Conservation (phyloP, 345 rosid genomes). For the Boechera stricta region DNA sequence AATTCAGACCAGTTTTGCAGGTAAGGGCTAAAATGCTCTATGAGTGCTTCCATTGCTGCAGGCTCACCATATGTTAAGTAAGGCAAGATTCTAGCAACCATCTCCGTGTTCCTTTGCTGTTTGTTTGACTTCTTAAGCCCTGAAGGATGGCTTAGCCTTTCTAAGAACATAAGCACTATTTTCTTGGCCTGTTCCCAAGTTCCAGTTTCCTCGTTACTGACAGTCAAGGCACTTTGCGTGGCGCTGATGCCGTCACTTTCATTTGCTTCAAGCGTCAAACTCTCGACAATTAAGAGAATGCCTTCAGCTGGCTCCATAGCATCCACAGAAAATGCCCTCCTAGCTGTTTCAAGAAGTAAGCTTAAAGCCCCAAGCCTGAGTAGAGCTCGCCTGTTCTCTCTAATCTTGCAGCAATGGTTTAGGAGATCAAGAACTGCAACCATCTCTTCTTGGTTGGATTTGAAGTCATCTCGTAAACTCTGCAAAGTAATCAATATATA, state of each 20-base stretch:
- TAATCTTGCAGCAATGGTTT: conserved; percentile 96
- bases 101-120: conserved; percentile 98
- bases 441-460: conserved; percentile 92
- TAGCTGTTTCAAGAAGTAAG: conserved; percentile 96
- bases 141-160: conserved; percentile 86
- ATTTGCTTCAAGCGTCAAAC: conserved; percentile 92
- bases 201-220: conserved; percentile 84
- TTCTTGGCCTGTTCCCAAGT: conserved; percentile 95
- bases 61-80: conserved; percentile 98
- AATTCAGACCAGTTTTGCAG: conserved; percentile 91
- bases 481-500: conserved; percentile 49
- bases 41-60: conserved; percentile 96
- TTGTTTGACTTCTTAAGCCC: conserved; percentile 92
- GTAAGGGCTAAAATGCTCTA: conserved; percentile 85
- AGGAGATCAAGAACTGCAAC: conserved; percentile 94
- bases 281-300: conserved; percentile 96
- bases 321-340: conserved; percentile 96
- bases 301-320: conserved; percentile 99
- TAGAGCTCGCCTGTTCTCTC: conserved; percentile 87
- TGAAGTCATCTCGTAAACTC: conserved; percentile 84
- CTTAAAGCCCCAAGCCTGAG: conserved; percentile 88
- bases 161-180: conserved; percentile 94
- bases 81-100: conserved; percentile 98
- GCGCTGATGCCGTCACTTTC: conserved; percentile 86
- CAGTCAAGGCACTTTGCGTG: conserved; percentile 77